Evolutionary conservation across 805 yeast species (phyloP).

Genomic region (Candida manassasensis): DNA sequence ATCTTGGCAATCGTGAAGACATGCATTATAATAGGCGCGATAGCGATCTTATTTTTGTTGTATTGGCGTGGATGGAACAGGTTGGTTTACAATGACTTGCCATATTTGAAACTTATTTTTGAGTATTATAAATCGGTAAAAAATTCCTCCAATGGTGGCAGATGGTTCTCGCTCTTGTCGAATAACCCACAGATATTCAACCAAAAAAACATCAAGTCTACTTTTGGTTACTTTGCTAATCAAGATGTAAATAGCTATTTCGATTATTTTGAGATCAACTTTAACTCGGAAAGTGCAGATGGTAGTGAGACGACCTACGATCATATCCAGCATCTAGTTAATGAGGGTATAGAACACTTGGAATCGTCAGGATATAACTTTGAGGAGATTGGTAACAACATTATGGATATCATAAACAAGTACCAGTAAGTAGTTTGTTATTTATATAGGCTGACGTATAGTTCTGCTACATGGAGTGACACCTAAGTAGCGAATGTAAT

Average conservation of each 20-base stretch:
- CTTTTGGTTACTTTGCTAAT: not conserved
- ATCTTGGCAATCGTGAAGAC: slow-evolving; percentile 17
- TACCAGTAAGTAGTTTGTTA: no score
- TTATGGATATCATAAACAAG: slow-evolving; percentile 1
- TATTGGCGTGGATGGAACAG: slow-evolving; percentile 20
- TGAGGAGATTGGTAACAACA: not conserved
- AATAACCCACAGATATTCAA: not conserved
- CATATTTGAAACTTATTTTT: slow-evolving; percentile 7
- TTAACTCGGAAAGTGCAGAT: not conserved
- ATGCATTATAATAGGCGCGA: slow-evolving; percentile 11
- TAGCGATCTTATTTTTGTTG: slow-evolving; percentile 12
- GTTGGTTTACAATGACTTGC: slow-evolving; percentile 16
- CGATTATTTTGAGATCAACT: slow-evolving; percentile 1
- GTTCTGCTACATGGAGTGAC: no score
- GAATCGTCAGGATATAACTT: not conserved
- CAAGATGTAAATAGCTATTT: slow-evolving; percentile 2
- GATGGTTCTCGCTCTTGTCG: slow-evolving; percentile 1
- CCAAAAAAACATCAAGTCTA: not conserved
- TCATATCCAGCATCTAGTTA: not conserved
- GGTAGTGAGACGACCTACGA: not conserved
- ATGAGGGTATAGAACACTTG: slow-evolving; percentile 1
- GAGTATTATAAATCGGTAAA: not conserved
- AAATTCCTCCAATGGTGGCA: not conserved
- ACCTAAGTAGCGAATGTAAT: no score
- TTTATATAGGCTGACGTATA: no score